Conservation (phyloP, 176 grass and related monocot species). For the Oryza officinalis region DNA sequence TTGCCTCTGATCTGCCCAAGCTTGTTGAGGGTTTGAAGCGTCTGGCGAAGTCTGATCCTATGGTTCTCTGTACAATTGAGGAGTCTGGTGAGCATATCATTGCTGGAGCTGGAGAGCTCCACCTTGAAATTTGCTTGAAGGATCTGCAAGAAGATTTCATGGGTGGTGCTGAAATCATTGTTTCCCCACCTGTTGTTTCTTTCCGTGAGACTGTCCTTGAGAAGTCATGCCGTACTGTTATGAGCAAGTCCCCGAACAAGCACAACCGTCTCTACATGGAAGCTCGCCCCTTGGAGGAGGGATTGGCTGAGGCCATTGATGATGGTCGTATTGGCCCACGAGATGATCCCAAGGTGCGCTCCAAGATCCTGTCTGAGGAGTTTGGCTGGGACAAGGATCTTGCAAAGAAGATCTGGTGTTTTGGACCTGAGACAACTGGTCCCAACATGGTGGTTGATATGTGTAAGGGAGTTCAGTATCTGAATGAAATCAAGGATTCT, state of each 20-base stretch:
- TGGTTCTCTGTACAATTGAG: conserved; percentile 78
- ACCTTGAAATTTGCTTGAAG: conserved; percentile 82
- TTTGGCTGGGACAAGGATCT: conserved; percentile 91
- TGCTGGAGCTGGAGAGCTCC: conserved; percentile 81
- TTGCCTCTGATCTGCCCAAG: conserved; percentile 78
- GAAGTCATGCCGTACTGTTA: conserved; percentile 77
- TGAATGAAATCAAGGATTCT: conserved; percentile 92
- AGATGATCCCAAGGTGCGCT: conserved; percentile 72
- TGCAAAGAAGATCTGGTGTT: conserved; percentile 95
- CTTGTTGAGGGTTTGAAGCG: conserved; percentile 88
- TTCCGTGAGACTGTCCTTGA: conserved; percentile 94
- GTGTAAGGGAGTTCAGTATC: conserved; percentile 94
- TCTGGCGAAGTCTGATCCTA: conserved; percentile 81
- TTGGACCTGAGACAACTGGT: conserved; percentile 86
- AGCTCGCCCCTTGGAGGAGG: conserved; percentile 68
- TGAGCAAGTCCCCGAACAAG: conserved; percentile 94
- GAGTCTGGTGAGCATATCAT: conserved; percentile 92
- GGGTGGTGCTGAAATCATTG: conserved; percentile 81
- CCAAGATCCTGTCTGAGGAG: conserved; percentile 75
- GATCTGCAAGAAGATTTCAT: conserved; percentile 88
- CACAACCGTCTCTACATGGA: conserved; percentile 94
- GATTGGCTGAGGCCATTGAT: conserved; percentile 78
- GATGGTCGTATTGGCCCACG: conserved; percentile 66
- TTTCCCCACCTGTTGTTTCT: conserved; percentile 75
- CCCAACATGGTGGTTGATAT: conserved; percentile 91